These are phyloP conservation scores for Macadamia tetraphylla DNA, from an alignment of 164 flowering plant species.

Conservation along the genomic window DNA sequence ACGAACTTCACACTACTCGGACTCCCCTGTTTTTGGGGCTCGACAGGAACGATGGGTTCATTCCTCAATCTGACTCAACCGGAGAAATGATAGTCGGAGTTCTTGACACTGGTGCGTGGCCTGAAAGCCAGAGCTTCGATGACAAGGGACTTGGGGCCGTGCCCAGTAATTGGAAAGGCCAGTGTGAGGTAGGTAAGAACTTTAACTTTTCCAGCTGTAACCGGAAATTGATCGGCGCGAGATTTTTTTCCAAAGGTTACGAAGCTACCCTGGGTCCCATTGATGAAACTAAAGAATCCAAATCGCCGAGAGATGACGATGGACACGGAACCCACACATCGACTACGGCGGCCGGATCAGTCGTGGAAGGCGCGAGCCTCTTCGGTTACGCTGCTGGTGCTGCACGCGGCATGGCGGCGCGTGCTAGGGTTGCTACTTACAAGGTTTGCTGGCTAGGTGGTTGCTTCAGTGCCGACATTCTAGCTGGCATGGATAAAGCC, in stretches of 20 bases:
- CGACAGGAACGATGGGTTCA: background rate
- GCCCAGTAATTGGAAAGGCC: conserved; percentile 14
- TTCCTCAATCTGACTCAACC: background rate
- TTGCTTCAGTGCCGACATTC: conserved; percentile 10
- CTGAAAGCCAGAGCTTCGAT: conserved; percentile 12
- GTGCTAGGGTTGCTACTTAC: conserved; percentile 10
- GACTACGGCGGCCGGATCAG: conserved; percentile 14
- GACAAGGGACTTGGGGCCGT: conserved; percentile 10
- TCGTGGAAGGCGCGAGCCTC: conserved; percentile 8
- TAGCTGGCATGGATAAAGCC: conserved; percentile 14
- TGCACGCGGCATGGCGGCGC: conserved; percentile 15
- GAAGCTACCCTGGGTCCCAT: background rate
- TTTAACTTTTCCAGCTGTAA: conserved; percentile 8
- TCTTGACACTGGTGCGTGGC: conserved; percentile 13
- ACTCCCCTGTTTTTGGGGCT: conserved; percentile 16
- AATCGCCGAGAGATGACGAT: conserved; percentile 7
- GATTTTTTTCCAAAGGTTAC: conserved; percentile 13
- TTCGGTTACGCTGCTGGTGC: conserved; percentile 12
- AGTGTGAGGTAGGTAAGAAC: conserved; percentile 5
- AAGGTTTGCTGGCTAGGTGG: conserved; percentile 13
- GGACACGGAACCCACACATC: conserved; percentile 22
- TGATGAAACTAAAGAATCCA: background rate
- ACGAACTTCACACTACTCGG: conserved; percentile 17
- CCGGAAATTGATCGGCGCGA: conserved; percentile 14
- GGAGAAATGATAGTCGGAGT: conserved; percentile 7